Evolutionary conservation across 2,329 filamentous ascomycete species (phyloP).

Genomic region (Penicillium sp.): DNA sequence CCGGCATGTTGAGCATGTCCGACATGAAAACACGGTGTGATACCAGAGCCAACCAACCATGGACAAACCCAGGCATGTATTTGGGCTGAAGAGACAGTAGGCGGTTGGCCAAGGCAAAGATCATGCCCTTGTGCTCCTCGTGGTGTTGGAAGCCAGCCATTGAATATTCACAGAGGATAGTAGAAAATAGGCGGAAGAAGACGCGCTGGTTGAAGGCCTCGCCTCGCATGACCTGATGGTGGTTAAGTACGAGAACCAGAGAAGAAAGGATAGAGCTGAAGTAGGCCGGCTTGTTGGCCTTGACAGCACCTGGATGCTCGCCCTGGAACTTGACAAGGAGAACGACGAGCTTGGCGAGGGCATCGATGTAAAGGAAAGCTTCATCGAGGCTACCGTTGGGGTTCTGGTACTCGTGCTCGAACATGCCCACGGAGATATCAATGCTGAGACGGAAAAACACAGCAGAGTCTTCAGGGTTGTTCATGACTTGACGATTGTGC

Average conservation of each 20-base stretch:
- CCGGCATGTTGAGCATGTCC: constrained; percentile 66
- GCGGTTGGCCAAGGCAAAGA: constrained; percentile 68
- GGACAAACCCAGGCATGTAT: constrained; percentile 78
- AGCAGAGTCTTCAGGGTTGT: constrained; percentile 71
- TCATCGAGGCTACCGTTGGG: constrained; percentile 61
- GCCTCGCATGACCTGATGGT: constrained; percentile 77
- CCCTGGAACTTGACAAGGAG: constrained; percentile 72
- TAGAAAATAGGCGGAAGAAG: constrained; percentile 86
- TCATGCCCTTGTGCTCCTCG: constrained; percentile 66
- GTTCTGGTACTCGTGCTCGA: constrained; percentile 67
- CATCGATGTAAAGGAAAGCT: constrained; percentile 69
- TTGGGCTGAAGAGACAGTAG: constrained; percentile 73
- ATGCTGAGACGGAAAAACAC: constrained; percentile 78
- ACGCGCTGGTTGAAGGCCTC: constrained; percentile 84
- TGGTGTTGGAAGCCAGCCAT: constrained; percentile 58
- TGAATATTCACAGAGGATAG: constrained; percentile 74
- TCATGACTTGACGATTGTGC: constrained; percentile 70
- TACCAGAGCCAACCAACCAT: constrained; percentile 79
- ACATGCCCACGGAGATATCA: constrained; percentile 74
- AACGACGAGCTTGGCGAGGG: constrained; percentile 76
- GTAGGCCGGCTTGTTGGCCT: constrained; percentile 66
- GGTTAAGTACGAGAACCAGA: constrained; percentile 76
- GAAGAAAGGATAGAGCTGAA: constrained; percentile 76
- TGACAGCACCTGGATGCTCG: constrained; percentile 58
- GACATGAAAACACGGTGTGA: constrained; percentile 85